Conservation (phyloP, 495 filamentous ascomycete genomes). For the Hyaloscypha variabilis region DNA sequence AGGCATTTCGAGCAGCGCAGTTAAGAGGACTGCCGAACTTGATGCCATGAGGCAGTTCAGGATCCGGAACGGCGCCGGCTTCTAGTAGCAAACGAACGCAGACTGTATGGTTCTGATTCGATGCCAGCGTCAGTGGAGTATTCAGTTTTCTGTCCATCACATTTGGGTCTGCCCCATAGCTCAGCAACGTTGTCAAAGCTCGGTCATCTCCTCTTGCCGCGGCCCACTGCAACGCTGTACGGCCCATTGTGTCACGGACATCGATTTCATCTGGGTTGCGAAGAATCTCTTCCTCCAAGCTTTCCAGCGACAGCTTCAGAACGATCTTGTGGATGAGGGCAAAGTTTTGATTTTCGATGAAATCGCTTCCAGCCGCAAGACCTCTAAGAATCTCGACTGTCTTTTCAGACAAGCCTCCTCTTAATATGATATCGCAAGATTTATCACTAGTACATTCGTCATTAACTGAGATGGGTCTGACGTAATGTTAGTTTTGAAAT, state of each 20-base stretch:
- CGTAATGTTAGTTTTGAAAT: neutral
- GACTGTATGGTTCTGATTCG: slow-evolving; percentile 22
- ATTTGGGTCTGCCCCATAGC: slow-evolving; percentile 35
- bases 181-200: slow-evolving; percentile 27
- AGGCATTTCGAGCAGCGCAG: slow-evolving; percentile 30
- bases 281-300: slow-evolving; percentile 32
- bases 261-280: slow-evolving; percentile 27
- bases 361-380: slow-evolving; percentile 31
- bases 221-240: slow-evolving; percentile 39
- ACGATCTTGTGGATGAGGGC: slow-evolving; percentile 36
- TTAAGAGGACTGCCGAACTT: slow-evolving; percentile 35
- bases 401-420: slow-evolving; percentile 10
- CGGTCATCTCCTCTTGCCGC: slow-evolving; percentile 33
- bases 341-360: slow-evolving; percentile 36
- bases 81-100: slow-evolving; percentile 39
- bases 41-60: slow-evolving; percentile 21
- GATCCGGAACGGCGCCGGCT: slow-evolving; percentile 33
- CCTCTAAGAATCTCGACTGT: slow-evolving; percentile 24
- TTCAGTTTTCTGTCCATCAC: slow-evolving; percentile 28
- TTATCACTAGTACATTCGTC: slow-evolving; percentile 36
- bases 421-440: slow-evolving; percentile 15
- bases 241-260: slow-evolving; percentile 27
- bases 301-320: slow-evolving; percentile 29
- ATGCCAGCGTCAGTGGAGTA: slow-evolving; percentile 29
- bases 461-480: slow-evolving; percentile 25